Conservation (phyloP, 306 rosid species). For the Cyamopsis tetragonoloba region DNA sequence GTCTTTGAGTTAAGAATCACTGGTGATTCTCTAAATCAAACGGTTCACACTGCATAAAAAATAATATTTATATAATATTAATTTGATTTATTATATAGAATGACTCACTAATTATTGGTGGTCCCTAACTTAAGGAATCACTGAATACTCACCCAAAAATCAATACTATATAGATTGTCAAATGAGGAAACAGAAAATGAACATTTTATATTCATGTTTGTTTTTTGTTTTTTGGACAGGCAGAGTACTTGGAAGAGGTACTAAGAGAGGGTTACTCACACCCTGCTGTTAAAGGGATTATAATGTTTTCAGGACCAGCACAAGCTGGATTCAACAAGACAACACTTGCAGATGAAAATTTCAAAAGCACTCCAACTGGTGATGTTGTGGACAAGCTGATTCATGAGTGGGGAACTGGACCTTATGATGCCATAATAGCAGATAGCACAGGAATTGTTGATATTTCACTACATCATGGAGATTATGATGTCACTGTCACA, state of each 20-base stretch:
- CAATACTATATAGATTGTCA: too few species aligned
- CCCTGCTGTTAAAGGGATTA: constrained; percentile 72
- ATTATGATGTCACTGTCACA: constrained; percentile 53
- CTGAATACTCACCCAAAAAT: too few species aligned
- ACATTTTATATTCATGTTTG: background rate
- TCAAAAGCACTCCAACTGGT: constrained; percentile 59
- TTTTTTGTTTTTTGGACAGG: constrained; percentile 38
- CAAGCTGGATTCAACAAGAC: constrained; percentile 53
- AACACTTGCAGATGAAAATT: constrained; percentile 47
- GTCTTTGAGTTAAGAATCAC: too few species aligned
- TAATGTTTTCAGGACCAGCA: constrained; percentile 68
- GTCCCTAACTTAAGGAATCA: too few species aligned
- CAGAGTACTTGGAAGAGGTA: constrained; percentile 56
- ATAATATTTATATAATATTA: too few species aligned
- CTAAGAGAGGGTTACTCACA: constrained; percentile 68
- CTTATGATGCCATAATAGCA: constrained; percentile 29
- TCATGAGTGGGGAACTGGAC: constrained; percentile 51
- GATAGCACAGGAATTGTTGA: constrained; percentile 52
- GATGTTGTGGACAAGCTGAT: constrained; percentile 74
- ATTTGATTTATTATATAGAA: too few species aligned
- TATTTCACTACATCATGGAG: constrained; percentile 65
- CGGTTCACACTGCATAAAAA: too few species aligned
- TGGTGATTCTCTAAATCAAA: too few species aligned
- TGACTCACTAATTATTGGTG: too few species aligned
- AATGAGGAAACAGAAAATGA: background rate